phyloP scores from a whole-genome alignment of 129 eudicot genomes.

The Deinandra increscens region DNA sequence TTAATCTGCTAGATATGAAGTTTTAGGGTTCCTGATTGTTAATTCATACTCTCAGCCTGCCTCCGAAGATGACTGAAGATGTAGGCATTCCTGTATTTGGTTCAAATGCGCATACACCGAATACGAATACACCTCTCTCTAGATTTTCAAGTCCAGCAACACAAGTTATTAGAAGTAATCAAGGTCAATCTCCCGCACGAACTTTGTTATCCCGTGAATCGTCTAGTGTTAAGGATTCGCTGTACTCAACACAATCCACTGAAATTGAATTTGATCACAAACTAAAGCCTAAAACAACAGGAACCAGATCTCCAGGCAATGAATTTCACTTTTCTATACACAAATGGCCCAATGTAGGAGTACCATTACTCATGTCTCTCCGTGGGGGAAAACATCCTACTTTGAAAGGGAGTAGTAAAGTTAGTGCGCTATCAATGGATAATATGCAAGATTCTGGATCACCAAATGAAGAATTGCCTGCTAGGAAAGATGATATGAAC shows the following conservation, averaged over 20 bases:
- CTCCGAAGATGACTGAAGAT: conserved; percentile 47
- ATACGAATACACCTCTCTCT: conserved; percentile 37
- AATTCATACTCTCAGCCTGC: conserved; percentile 40
- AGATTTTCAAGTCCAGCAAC: conserved; percentile 46
- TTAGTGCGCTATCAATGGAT: conserved; percentile 31
- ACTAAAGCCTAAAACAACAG: conserved; percentile 27
- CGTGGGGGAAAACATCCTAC: conserved; percentile 34
- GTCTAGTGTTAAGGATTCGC: conserved; percentile 27
- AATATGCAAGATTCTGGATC: conserved; percentile 25
- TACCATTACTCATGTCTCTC: conserved; percentile 55
- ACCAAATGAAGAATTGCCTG: conserved; percentile 15
- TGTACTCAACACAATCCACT: conserved; percentile 10
- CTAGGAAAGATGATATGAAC: conserved; percentile 23
- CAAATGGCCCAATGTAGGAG: conserved; percentile 78
- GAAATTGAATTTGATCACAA: conserved; percentile 31
- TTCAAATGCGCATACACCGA: conserved; percentile 39
- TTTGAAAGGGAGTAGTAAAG: conserved; percentile 40
- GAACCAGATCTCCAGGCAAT: conserved; percentile 30
- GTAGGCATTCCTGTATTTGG: conserved; percentile 50
- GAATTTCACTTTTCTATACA: conserved; percentile 88
- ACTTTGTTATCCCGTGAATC: conserved; percentile 50
- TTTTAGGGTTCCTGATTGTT: conserved; percentile 6
- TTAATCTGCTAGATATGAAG: not conserved
- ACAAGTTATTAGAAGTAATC: conserved; percentile 20
- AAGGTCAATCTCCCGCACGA: conserved; percentile 27